phyloP scores from a whole-genome alignment of 2,329 filamentous ascomycete genomes.

The Cercospora berteroae region DNA sequence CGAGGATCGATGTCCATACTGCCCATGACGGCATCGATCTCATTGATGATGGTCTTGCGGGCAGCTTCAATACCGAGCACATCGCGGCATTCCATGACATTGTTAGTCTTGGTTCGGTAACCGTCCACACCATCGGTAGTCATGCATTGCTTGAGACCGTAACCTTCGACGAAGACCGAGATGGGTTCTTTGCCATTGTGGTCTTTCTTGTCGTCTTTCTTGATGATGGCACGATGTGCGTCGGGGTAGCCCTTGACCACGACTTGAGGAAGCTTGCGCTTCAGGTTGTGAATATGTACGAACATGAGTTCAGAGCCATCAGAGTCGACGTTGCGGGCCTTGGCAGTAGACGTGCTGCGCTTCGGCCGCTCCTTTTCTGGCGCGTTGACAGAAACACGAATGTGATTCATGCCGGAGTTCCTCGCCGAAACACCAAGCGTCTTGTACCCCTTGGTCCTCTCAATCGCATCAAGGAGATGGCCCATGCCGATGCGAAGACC shows the following conservation, averaged over 20 bases:
- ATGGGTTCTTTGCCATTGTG: slow-evolving; percentile 60
- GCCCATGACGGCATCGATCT: slow-evolving; percentile 87
- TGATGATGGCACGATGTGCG: slow-evolving; percentile 82
- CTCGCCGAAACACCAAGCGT: slow-evolving; percentile 37
- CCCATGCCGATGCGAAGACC: slow-evolving; percentile 73
- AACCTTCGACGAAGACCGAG: slow-evolving; percentile 79
- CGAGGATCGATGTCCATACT: slow-evolving; percentile 95
- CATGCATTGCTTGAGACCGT: slow-evolving; percentile 86
- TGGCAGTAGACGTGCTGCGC: slow-evolving; percentile 43
- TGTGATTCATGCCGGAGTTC: slow-evolving; percentile 39
- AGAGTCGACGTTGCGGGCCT: slow-evolving; percentile 35
- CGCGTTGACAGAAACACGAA: slow-evolving; percentile 67
- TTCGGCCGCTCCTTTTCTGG: slow-evolving; percentile 42
- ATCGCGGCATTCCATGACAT: slow-evolving; percentile 81
- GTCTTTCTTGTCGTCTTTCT: slow-evolving; percentile 67
- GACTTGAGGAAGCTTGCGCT: slow-evolving; percentile 76
- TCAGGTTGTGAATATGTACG: slow-evolving; percentile 78
- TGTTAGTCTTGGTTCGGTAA: slow-evolving; percentile 72
- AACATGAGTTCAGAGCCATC: slow-evolving; percentile 64
- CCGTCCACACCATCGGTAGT: slow-evolving; percentile 88
- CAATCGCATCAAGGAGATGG: slow-evolving; percentile 75
- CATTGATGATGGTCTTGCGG: slow-evolving; percentile 78
- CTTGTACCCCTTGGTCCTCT: slow-evolving; percentile 79
- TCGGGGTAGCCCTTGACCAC: slow-evolving; percentile 87
- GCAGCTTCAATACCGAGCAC: slow-evolving; percentile 95